Evolutionary conservation across 2,329 filamentous ascomycete species (phyloP).

Genomic region (Lasiodiplodia sp.): DNA sequence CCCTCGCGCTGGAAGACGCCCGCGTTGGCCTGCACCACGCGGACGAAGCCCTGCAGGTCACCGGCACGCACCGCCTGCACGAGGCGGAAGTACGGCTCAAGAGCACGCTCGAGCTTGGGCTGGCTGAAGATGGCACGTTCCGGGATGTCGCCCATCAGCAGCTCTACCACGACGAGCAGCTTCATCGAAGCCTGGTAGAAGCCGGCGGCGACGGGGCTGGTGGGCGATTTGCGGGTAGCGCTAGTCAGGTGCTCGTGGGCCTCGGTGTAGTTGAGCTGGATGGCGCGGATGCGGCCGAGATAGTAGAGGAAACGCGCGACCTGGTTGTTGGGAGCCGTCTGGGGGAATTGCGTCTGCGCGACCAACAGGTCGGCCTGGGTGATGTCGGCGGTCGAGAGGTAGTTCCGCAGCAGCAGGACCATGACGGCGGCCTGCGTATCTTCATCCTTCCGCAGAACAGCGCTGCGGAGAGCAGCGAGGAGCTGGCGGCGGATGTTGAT

Average conservation of each 20-base stretch:
- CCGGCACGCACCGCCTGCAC: slow-evolving; percentile 97
- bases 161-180: slow-evolving; percentile 92
- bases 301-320: slow-evolving; percentile 98
- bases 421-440: slow-evolving; percentile 98
- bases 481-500: slow-evolving; percentile 86
- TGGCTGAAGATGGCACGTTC: slow-evolving; percentile 94
- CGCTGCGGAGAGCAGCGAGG: slow-evolving; percentile 86
- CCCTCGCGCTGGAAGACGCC: slow-evolving; percentile 90
- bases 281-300: slow-evolving; percentile 92
- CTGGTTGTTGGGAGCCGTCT: slow-evolving; percentile 96
- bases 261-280: slow-evolving; percentile 96
- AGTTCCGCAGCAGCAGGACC: slow-evolving; percentile 92
- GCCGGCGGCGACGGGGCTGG: slow-evolving; percentile 84
- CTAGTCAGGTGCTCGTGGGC: slow-evolving; percentile 93
- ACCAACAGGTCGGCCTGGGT: slow-evolving; percentile 95
- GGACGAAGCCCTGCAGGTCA: slow-evolving; percentile 91
- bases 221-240: slow-evolving; percentile 93
- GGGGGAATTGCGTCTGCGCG: slow-evolving; percentile 93
- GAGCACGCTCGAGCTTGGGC: slow-evolving; percentile 81
- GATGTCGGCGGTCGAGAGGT: slow-evolving; percentile 95
- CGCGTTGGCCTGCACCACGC: slow-evolving; percentile 80
- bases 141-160: slow-evolving; percentile 98
- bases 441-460: slow-evolving; percentile 94
- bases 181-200: slow-evolving; percentile 98
- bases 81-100: slow-evolving; percentile 92